phyloP scores from a whole-genome alignment of 2,329 filamentous ascomycete species.

The Nigrospora sphaerica region DNA sequence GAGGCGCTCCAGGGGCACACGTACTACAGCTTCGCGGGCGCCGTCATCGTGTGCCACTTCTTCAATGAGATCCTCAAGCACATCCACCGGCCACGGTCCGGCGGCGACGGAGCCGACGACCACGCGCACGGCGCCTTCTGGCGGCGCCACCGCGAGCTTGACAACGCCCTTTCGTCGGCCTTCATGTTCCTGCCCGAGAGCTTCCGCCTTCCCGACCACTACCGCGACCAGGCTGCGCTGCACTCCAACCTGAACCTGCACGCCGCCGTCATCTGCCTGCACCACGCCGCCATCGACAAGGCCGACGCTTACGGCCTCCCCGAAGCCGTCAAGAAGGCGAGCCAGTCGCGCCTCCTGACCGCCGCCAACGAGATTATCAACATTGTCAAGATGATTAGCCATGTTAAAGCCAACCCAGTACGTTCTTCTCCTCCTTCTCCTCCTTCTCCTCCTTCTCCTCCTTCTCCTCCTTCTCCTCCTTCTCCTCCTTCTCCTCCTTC shows the following conservation, averaged over 20 bases:
- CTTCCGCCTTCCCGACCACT: not conserved
- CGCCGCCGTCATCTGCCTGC: slow-evolving; percentile 79
- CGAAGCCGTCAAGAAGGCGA: slow-evolving; percentile 58
- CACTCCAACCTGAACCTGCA: slow-evolving; percentile 87
- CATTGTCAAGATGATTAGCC: slow-evolving; percentile 72
- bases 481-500: not conserved
- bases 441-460: not conserved
- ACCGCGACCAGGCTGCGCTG: slow-evolving; percentile 30
- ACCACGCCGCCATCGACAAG: slow-evolving; percentile 82
- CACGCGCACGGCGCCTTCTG: slow-evolving; percentile 72
- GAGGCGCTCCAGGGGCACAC: slow-evolving; percentile 55
- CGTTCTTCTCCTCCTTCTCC: slow-evolving; percentile 19
- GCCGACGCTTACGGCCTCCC: slow-evolving; percentile 66
- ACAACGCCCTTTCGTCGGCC: slow-evolving; percentile 71
- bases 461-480: not conserved
- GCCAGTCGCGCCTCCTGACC: slow-evolving; percentile 66
- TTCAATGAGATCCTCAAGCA: slow-evolving; percentile 80
- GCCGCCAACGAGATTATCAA: slow-evolving; percentile 79
- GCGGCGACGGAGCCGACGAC: slow-evolving; percentile 65
- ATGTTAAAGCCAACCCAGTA: slow-evolving; percentile 61
- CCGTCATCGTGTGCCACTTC: slow-evolving; percentile 67
- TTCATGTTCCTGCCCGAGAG: slow-evolving; percentile 30
- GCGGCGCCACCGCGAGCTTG: slow-evolving; percentile 76
- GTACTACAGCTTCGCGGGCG: slow-evolving; percentile 66
- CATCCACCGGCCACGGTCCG: slow-evolving; percentile 62